Conservation (phyloP, 768 basidiomycete genomes). For the Termitomyces eurrhizus region DNA sequence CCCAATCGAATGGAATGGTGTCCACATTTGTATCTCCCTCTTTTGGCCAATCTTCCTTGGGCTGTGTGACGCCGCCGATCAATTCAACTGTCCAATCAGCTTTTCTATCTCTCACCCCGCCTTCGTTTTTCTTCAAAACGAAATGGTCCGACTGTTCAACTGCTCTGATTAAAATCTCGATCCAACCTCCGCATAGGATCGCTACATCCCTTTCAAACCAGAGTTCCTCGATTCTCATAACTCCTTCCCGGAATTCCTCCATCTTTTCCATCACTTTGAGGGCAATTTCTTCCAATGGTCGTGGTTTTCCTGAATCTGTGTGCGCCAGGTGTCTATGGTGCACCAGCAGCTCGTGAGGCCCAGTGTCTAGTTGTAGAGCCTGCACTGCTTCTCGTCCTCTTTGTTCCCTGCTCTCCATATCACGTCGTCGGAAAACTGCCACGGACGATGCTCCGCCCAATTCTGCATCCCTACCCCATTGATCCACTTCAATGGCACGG, state of each 20-base stretch:
- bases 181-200: slow-evolving; percentile 53
- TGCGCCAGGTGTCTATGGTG: slow-evolving; percentile 51
- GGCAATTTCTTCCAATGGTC: slow-evolving; percentile 42
- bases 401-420: slow-evolving; percentile 32
- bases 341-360: slow-evolving; percentile 44
- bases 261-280: slow-evolving; percentile 47
- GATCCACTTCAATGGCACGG: slow-evolving; percentile 52
- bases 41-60: slow-evolving; percentile 25
- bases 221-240: slow-evolving; percentile 45
- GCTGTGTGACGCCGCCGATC: slow-evolving; percentile 30
- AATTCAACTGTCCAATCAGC: slow-evolving; percentile 43
- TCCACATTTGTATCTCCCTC: slow-evolving; percentile 33
- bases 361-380: slow-evolving; percentile 18
- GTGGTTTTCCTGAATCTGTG: slow-evolving; percentile 38
- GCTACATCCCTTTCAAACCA: slow-evolving; percentile 49
- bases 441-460: slow-evolving; percentile 67
- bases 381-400: slow-evolving; percentile 31
- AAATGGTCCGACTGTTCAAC: slow-evolving; percentile 39
- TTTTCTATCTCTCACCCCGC: slow-evolving; percentile 27
- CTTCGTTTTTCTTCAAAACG: slow-evolving; percentile 32
- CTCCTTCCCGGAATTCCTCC: slow-evolving; percentile 46
- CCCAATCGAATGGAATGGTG: slow-evolving; percentile 41
- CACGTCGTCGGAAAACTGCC: slow-evolving; percentile 54
- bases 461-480: slow-evolving; percentile 65
- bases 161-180: slow-evolving; percentile 49